Evolutionary conservation across 768 basidiomycete genomes (phyloP).

Genomic region (Ramaria sp.): DNA sequence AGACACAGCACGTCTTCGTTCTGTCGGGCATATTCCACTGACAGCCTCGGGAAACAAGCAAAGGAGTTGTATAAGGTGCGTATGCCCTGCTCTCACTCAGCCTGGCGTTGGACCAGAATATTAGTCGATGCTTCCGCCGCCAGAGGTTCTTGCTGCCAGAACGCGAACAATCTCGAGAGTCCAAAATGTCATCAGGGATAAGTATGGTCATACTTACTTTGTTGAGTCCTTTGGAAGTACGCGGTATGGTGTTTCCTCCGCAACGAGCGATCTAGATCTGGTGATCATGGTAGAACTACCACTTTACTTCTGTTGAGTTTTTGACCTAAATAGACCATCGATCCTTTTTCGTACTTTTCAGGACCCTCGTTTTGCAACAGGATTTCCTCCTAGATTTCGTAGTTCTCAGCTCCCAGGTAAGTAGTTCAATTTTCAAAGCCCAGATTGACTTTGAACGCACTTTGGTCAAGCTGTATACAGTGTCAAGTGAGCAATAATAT

Average conservation of each 20-base stretch:
- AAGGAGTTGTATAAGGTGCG: conserved; percentile 5
- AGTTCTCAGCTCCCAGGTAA: conserved; percentile 21
- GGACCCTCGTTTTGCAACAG: conserved; percentile 23
- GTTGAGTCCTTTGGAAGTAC: conserved; percentile 40
- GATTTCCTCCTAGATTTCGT: conserved; percentile 19
- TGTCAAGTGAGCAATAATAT: conserved; percentile 15
- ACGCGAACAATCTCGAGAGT: conserved; percentile 15
- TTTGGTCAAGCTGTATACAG: conserved; percentile 21
- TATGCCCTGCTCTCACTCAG: background rate
- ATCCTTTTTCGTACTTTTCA: conserved; percentile 11
- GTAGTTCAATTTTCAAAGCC: background rate
- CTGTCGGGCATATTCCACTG: conserved; percentile 8
- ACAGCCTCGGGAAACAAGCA: conserved; percentile 1
- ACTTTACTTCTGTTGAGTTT: too few species aligned
- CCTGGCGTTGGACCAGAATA: background rate
- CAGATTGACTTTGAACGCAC: background rate
- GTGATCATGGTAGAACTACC: conserved; percentile 33
- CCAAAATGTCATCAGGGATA: conserved; percentile 16
- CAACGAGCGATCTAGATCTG: conserved; percentile 39
- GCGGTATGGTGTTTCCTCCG: conserved; percentile 32
- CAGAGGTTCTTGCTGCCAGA: background rate
- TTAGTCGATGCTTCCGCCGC: conserved; percentile 6
- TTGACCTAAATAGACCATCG: background rate
- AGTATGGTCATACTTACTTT: conserved; percentile 23
- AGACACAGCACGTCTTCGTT: background rate